Percentiles rank a stretch among this genome's conserved stretches.
Evolutionary conservation across 331 rosid species (phyloP).

Genomic region (Quercus tomentella): DNA sequence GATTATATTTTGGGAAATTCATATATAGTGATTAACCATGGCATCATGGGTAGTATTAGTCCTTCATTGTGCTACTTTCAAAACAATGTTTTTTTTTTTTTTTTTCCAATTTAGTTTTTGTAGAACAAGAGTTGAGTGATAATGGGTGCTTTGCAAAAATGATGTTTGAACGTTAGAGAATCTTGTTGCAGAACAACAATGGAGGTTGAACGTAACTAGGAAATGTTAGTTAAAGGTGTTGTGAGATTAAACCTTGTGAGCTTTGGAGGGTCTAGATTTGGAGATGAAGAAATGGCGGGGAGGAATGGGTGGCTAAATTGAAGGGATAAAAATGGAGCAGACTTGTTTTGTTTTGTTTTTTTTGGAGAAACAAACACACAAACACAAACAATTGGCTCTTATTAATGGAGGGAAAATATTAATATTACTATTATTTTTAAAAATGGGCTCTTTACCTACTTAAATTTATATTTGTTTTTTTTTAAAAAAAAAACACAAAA

Average conservation of each 20-base stretch:
- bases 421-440: no score
- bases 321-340: constrained; percentile 4
- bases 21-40: constrained; percentile 20
- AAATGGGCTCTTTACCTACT: no score
- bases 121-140: background rate
- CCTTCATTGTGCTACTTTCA: background rate
- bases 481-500: no score
- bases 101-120: background rate
- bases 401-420: no score
- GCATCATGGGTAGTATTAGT: constrained; percentile 1
- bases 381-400: no score
- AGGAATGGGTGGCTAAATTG: constrained; percentile 58
- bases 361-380: no score
- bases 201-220: constrained; percentile 3
- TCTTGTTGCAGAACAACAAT: background rate
- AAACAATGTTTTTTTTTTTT: background rate
- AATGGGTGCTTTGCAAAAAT: background rate
- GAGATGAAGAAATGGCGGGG: constrained; percentile 61
- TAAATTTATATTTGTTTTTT: no score
- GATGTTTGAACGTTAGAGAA: background rate
- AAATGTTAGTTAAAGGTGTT: constrained; percentile 30
- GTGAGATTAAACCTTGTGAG: constrained; percentile 15
- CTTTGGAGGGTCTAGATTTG: constrained; percentile 23
- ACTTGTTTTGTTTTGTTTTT: no score
- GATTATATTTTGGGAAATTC: background rate